These are phyloP conservation scores for Graphiopsis chlorocephala DNA, from an alignment of 2,329 filamentous ascomycete species.

Conservation along the genomic window DNA sequence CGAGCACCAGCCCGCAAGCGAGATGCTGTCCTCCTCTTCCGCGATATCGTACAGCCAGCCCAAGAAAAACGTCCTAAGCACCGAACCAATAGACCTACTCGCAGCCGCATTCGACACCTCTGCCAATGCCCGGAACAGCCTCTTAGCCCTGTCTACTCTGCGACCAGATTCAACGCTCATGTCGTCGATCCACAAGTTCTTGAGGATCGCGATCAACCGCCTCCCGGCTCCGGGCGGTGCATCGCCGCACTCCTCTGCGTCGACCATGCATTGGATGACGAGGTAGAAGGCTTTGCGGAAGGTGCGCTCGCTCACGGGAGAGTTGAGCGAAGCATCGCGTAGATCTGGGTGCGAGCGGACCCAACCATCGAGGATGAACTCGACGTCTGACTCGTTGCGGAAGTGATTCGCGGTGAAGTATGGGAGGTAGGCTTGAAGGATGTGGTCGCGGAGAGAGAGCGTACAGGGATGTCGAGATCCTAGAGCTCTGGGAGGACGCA, in stretches of 20 bases:
- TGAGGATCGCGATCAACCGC: background rate
- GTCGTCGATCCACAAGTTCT: background rate
- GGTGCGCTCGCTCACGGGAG: background rate
- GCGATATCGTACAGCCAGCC: constrained; percentile 1
- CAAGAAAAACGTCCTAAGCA: constrained; percentile 10
- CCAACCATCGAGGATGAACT: constrained; percentile 8
- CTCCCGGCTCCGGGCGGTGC: background rate
- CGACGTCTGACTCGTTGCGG: constrained; percentile 5
- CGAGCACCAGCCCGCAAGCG: constrained; percentile 7
- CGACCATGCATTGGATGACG: background rate
- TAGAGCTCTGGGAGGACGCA: background rate
- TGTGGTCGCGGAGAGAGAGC: constrained; percentile 4
- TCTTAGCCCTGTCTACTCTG: background rate
- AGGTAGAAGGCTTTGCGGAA: constrained; percentile 4
- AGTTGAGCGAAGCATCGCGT: background rate
- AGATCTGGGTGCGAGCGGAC: constrained; percentile 1
- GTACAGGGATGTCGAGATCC: background rate
- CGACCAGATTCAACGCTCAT: background rate
- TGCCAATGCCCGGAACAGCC: constrained; percentile 6
- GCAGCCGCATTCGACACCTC: constrained; percentile 1
- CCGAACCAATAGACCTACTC: background rate
- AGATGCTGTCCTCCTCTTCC: background rate
- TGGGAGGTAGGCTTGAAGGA: constrained; percentile 7
- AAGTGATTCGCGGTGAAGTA: constrained; percentile 9
- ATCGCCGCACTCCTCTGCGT: background rate